phyloP scores from a whole-genome alignment of 2,329 filamentous ascomycete genomes.

The Fusarium tupiense region DNA sequence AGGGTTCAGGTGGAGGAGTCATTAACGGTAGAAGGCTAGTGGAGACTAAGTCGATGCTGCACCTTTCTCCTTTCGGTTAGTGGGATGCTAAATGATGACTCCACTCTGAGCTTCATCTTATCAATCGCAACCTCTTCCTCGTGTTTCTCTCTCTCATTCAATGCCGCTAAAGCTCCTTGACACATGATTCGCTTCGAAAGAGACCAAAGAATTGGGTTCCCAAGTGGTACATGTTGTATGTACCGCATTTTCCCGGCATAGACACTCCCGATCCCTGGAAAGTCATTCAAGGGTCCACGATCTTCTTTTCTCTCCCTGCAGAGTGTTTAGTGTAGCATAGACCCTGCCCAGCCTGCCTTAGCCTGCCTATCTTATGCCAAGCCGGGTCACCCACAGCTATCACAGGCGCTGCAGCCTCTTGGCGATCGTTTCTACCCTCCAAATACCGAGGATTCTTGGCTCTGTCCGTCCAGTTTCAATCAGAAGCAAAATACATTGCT shows the following conservation, averaged over 20 bases:
- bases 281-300: not conserved
- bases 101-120: constrained; percentile 36
- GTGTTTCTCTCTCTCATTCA: not conserved
- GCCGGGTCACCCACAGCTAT: constrained; percentile 31
- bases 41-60: not conserved
- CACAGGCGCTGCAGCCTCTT: constrained; percentile 21
- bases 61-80: not conserved
- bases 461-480: not conserved
- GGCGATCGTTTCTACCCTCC: constrained; percentile 25
- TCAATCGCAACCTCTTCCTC: constrained; percentile 33
- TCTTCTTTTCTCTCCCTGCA: not conserved
- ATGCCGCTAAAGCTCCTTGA: not conserved
- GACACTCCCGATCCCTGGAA: constrained; percentile 8
- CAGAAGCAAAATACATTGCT: not conserved
- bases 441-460: constrained; percentile 3
- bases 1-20: not conserved
- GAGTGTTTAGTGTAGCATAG: not conserved
- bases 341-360: not conserved
- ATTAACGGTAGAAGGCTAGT: not conserved
- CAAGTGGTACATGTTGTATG: not conserved
- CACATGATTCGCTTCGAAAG: constrained; percentile 9
- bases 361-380: constrained; percentile 30
- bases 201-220: constrained; percentile 2
- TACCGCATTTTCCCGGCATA: constrained; percentile 9
- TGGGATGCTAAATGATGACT: not conserved